Conservation (phyloP, 768 basidiomycete genomes). For the Mycena floridula region DNA sequence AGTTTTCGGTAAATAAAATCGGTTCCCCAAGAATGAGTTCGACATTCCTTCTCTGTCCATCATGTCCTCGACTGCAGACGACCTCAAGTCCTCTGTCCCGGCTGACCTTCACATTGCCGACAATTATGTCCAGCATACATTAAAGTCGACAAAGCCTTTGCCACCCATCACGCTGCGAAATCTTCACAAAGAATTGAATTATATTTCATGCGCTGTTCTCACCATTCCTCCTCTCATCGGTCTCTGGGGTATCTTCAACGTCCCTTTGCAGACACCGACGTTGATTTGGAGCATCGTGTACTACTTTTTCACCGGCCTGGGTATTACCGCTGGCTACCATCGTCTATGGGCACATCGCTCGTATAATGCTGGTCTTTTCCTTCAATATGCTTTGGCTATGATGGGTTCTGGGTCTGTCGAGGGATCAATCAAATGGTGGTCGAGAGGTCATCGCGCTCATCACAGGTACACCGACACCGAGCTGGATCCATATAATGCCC, state of each 20-base stretch:
- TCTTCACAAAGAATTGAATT: slow-evolving; percentile 42
- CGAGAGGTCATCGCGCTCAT: slow-evolving; percentile 47
- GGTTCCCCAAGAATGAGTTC: too few relatives aligned
- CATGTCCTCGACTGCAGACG: too few relatives aligned
- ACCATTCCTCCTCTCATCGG: slow-evolving; percentile 55
- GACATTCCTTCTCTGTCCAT: too few relatives aligned
- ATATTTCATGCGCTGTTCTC: slow-evolving; percentile 52
- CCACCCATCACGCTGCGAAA: slow-evolving; percentile 45
- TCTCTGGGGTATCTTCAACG: slow-evolving; percentile 50
- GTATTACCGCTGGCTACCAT: slow-evolving; percentile 49
- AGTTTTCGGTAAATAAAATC: too few relatives aligned
- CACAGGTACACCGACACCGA: slow-evolving; percentile 52
- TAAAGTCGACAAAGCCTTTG: slow-evolving; percentile 40
- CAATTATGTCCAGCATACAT: slow-evolving; percentile 52
- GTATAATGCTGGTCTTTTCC: slow-evolving; percentile 41
- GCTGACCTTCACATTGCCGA: slow-evolving; percentile 41
- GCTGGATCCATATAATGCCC: slow-evolving; percentile 51
- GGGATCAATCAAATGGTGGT: slow-evolving; percentile 56
- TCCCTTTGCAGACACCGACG: slow-evolving; percentile 47
- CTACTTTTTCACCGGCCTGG: slow-evolving; percentile 84
- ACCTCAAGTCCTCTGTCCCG: too few relatives aligned
- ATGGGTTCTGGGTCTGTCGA: slow-evolving; percentile 45
- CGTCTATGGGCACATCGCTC: slow-evolving; percentile 51
- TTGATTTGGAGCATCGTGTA: slow-evolving; percentile 42
- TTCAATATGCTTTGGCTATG: slow-evolving; percentile 40